Percentiles rank a stretch among this genome's conserved stretches.
phyloP scores from a whole-genome alignment of 2,329 filamentous ascomycete species.

The Aspergillus oerlinghausenensis region DNA sequence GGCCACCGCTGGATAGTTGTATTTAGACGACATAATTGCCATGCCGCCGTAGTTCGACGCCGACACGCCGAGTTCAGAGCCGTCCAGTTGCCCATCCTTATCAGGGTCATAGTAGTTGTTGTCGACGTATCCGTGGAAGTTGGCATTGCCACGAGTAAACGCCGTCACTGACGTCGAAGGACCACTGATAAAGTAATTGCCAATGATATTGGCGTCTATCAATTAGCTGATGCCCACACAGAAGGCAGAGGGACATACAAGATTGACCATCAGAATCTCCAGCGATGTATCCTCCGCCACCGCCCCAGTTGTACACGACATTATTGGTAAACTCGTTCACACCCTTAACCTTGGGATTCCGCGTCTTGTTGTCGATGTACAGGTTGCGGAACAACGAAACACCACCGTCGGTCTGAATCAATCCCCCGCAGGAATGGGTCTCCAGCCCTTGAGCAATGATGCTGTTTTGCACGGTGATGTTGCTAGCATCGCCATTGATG shows the following conservation, averaged over 20 bases:
- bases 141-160: conserved; percentile 53
- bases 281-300: conserved; percentile 53
- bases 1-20: conserved; percentile 10
- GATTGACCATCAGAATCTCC: conserved; percentile 47
- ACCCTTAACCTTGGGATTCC: conserved; percentile 55
- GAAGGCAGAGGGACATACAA: conserved; percentile 8
- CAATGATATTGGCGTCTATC: conserved; percentile 47
- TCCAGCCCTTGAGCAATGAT: conserved; percentile 53
- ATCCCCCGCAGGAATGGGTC: conserved; percentile 50
- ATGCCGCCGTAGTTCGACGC: conserved; percentile 12
- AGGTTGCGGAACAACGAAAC: conserved; percentile 50
- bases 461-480: conserved; percentile 50
- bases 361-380: conserved; percentile 55
- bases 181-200: conserved; percentile 56
- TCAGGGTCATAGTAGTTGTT: conserved; percentile 52
- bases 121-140: conserved; percentile 51
- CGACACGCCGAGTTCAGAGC: conserved; percentile 19
- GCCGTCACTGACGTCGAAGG: conserved; percentile 48
- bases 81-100: conserved; percentile 48
- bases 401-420: conserved; percentile 30
- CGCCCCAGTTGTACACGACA: conserved; percentile 51
- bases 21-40: conserved; percentile 9
- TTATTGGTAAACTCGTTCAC: conserved; percentile 51
- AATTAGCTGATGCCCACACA: neutral
- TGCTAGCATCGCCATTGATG: conserved; percentile 45